Evolutionary conservation across 306 rosid species (phyloP).

Genomic region (Elaeagnus macrophylla): DNA sequence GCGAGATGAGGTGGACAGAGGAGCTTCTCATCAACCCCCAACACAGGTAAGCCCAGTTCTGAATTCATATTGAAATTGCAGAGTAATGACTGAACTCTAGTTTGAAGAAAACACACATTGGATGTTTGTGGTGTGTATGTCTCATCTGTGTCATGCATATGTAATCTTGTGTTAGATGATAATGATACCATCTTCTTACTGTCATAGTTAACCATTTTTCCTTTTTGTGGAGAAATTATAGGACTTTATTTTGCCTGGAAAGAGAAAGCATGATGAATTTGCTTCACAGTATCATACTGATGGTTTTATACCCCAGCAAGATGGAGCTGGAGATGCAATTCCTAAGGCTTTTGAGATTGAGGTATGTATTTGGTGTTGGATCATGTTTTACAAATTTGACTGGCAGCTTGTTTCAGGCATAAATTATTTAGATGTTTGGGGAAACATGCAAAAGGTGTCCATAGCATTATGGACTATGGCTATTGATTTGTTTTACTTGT

Average conservation of each 20-base stretch:
- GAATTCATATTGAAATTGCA: conserved; percentile 10
- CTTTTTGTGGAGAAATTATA: conserved; percentile 29
- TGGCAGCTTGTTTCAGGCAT: not conserved
- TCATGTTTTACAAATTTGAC: not conserved
- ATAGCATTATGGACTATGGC: no score
- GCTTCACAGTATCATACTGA: conserved; percentile 60
- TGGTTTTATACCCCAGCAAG: conserved; percentile 95
- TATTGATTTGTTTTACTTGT: no score
- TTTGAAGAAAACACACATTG: conserved; percentile 20
- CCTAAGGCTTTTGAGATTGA: conserved; percentile 62
- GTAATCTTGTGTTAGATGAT: conserved; percentile 8
- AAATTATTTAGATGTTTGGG: not conserved
- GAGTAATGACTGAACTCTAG: conserved; percentile 21
- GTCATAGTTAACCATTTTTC: no score
- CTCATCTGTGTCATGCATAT: conserved; percentile 11
- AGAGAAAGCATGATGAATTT: conserved; percentile 88
- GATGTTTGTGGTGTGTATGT: conserved; percentile 15
- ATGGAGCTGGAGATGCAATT: conserved; percentile 79
- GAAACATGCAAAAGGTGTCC: no score
- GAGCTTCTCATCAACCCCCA: conserved; percentile 57
- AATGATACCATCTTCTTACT: conserved; percentile 12
- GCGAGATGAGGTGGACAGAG: conserved; percentile 84
- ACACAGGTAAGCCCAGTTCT: conserved; percentile 58
- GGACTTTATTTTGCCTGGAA: conserved; percentile 72
- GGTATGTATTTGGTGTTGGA: conserved; percentile 29